Percentiles rank a stretch among this genome's conserved stretches.
phyloP scores from a whole-genome alignment of 192 early-diverging fungal genomes.

The Coemansia furcata region DNA sequence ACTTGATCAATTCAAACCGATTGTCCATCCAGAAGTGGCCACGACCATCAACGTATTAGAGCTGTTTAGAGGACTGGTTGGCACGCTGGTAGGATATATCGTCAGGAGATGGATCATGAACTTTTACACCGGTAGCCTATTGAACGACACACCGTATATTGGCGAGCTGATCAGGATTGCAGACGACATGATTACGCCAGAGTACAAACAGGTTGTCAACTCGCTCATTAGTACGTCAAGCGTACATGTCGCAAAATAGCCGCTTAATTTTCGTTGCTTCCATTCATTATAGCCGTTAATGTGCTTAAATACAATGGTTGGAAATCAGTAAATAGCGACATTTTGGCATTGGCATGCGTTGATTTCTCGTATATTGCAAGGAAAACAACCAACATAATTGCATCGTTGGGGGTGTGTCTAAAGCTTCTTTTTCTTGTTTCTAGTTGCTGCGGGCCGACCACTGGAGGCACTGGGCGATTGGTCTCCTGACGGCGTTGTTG shows the following conservation, averaged over 20 bases:
- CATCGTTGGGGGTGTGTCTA: neutral
- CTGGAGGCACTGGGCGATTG: neutral
- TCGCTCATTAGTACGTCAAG: neutral
- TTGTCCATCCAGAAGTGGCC: slow-evolving; percentile 27
- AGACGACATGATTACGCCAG: slow-evolving; percentile 19
- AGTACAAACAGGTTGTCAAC: slow-evolving; percentile 10
- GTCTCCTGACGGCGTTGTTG: neutral
- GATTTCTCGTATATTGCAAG: neutral
- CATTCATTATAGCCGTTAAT: neutral
- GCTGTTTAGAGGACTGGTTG: slow-evolving; percentile 25
- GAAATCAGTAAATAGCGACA: neutral
- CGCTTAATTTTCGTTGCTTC: neutral
- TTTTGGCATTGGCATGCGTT: neutral
- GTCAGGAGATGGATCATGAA: slow-evolving; percentile 18
- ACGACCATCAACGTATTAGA: slow-evolving; percentile 21
- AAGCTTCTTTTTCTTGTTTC: slow-evolving; percentile 38
- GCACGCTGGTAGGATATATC: slow-evolving; percentile 24
- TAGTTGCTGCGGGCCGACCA: neutral
- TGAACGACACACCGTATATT: slow-evolving; percentile 45
- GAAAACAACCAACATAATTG: neutral
- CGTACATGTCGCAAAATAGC: neutral
- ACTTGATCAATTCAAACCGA: slow-evolving; percentile 39
- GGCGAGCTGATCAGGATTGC: slow-evolving; percentile 43
- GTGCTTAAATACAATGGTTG: neutral
- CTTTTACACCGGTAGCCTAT: slow-evolving; percentile 29